Base-by-base conservation (phyloP, 2,329 filamentous ascomycete species). In the Thermoascus crustaceus region DNA sequence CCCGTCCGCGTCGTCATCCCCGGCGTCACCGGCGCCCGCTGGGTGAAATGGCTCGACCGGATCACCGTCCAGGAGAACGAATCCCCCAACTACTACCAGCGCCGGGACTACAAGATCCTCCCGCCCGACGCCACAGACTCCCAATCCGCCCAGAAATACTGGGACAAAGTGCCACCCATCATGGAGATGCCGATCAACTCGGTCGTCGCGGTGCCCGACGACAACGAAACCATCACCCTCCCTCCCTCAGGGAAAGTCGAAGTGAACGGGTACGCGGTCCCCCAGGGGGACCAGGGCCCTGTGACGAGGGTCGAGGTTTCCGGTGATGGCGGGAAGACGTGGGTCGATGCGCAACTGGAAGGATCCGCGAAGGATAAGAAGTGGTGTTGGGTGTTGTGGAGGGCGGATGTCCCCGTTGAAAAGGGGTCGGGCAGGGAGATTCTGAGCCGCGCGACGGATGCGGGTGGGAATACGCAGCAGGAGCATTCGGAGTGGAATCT, bases 381-480 rank as follows among this genome's bases (percentile, higher is more conserved):
- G 43, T 76, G 73, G 75, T 65, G 67, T 27, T 78, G 74, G 75
- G 64, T 64, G 29, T 49, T 78, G 22, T 78, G 74, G 74, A 63
- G 53, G 38, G 64, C 62, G 2, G 55, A 51, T 8, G 52, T 74
- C n/a, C 52, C 46, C 19, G 44, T 70, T 10, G 56, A 62, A 30
- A 58, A 52, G 31, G 67, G 70, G 0, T 48, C 53, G 11, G 55
- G 55, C 7, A 63, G 54, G 35, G 66, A 49, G 24, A 62, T 78
- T n/a, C 57, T 69, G 40, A 74, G 72, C 49, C 64, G 70, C 22
- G 74, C 73, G 1, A 72, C 65, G 4, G 75, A 78, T 57, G 56
- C 47, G 24, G 67, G 57, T 17, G 72, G 73, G 3, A 72, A 76
- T 48, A 57, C 57, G 16, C 75, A 78, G 48, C 55, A 53, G 14